Percentiles rank a stretch among this genome's conserved stretches.
Conservation (phyloP, 2,329 filamentous ascomycete genomes). For the Myriangium duriaei region DNA sequence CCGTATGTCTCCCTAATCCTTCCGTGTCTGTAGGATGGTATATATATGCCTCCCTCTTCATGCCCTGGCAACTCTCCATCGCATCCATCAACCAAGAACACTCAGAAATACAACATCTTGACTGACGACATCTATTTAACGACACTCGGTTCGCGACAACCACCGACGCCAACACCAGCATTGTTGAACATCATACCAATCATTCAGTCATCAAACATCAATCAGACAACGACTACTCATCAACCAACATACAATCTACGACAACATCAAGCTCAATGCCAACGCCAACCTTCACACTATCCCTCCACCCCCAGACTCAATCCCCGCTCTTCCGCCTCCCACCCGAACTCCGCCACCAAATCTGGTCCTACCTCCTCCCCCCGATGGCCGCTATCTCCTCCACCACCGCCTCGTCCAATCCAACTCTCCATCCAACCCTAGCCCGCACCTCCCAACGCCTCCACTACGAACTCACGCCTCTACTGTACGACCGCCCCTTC, state of each 20-base stretch:
- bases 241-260: background rate
- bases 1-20: too few relatives aligned
- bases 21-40: too few relatives aligned
- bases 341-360: constrained; percentile 24
- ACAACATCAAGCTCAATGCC: background rate
- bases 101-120: too few relatives aligned
- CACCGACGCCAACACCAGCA: too few relatives aligned
- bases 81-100: too few relatives aligned
- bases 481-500: constrained; percentile 41
- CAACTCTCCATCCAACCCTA: constrained; percentile 31
- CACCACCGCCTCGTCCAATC: constrained; percentile 14
- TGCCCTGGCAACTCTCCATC: too few relatives aligned
- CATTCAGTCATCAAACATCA: constrained; percentile 63
- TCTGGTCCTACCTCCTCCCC: constrained; percentile 22
- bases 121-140: too few relatives aligned
- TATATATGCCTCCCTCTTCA: too few relatives aligned
- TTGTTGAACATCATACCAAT: constrained; percentile 72
- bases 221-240: background rate
- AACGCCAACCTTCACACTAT: background rate
- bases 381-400: constrained; percentile 15
- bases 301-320: background rate
- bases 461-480: constrained; percentile 28
- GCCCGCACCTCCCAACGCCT: constrained; percentile 30
- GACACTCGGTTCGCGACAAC: too few relatives aligned
- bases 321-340: constrained; percentile 24